These are phyloP conservation scores for Pseudotsuga menziesii DNA, from an alignment of 75 land plant genomes.

Conservation along the genomic window DNA sequence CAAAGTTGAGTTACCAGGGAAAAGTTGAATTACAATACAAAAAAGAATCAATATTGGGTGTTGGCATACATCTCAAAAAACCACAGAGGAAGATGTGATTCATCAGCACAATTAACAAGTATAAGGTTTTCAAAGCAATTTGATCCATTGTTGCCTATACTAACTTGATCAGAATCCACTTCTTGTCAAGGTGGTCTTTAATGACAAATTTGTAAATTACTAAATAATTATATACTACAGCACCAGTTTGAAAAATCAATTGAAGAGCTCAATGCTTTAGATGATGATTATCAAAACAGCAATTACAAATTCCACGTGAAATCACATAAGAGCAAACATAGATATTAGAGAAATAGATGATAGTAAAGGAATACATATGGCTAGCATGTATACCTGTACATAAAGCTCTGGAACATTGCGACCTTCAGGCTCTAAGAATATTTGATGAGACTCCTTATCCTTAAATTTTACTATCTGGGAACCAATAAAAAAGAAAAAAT, in stretches of 20 bases:
- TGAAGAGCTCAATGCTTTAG: not conserved
- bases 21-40: no score
- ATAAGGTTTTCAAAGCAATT: not conserved
- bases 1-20: no score
- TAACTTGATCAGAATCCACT: not conserved
- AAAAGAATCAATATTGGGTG: no score
- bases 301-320: not conserved
- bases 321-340: not conserved
- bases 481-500: conserved; percentile 6
- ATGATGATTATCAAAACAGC: not conserved
- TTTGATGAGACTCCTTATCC: conserved; percentile 96
- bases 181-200: not conserved
- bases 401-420: conserved; percentile 87
- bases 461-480: conserved; percentile 88
- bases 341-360: not conserved
- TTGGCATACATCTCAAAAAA: no score
- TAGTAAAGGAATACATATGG: not conserved
- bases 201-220: not conserved
- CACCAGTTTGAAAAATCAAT: not conserved
- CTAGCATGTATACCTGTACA: conserved; percentile 30
- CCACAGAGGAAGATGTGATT: not conserved
- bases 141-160: not conserved
- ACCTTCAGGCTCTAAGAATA: conserved; percentile 98
- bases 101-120: not conserved
- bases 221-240: not conserved